Evolutionary conservation across 352 stramenopile species (phyloP).

Genomic region (Plasmopara muralis): DNA sequence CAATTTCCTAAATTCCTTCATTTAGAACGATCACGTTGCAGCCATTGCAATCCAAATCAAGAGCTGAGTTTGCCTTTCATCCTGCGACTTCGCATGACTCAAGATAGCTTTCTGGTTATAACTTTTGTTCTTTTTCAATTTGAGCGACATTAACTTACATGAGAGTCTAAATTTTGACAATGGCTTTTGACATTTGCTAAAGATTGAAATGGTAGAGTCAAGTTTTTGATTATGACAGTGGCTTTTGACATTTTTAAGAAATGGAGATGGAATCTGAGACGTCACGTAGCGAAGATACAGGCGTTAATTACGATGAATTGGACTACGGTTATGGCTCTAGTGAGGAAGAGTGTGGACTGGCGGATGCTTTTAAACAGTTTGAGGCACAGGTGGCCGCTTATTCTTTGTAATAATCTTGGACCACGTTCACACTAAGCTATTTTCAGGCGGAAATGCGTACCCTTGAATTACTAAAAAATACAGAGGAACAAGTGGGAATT

Average conservation of each 20-base stretch:
- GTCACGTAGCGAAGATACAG: conserved; percentile 6
- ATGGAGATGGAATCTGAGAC: conserved; percentile 9
- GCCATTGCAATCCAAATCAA: conserved; percentile 21
- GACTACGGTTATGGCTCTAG: conserved; percentile 7
- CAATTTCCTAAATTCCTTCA: conserved; percentile 9
- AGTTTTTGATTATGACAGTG: too few relatives aligned
- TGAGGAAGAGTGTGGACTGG: conserved; percentile 22
- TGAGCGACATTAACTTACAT: too few relatives aligned
- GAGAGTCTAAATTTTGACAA: too few relatives aligned
- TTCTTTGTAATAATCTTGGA: conserved; percentile 4
- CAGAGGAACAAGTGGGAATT: conserved; percentile 24
- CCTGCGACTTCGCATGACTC: conserved; percentile 13
- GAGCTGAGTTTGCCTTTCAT: conserved; percentile 5
- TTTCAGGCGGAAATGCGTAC: conserved; percentile 38
- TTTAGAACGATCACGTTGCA: conserved; percentile 11
- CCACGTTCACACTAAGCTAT: background rate
- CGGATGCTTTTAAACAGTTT: conserved; percentile 52
- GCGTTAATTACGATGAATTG: conserved; percentile 1
- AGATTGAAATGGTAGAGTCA: too few relatives aligned
- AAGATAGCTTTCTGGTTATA: conserved; percentile 16
- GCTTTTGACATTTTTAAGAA: background rate
- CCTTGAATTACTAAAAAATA: conserved; percentile 28
- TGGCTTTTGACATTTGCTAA: background rate
- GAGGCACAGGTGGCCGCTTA: conserved; percentile 26
- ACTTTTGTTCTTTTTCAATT: background rate